phyloP scores from a whole-genome alignment of 805 yeast genomes.

The Monosporozyma aerobia region DNA sequence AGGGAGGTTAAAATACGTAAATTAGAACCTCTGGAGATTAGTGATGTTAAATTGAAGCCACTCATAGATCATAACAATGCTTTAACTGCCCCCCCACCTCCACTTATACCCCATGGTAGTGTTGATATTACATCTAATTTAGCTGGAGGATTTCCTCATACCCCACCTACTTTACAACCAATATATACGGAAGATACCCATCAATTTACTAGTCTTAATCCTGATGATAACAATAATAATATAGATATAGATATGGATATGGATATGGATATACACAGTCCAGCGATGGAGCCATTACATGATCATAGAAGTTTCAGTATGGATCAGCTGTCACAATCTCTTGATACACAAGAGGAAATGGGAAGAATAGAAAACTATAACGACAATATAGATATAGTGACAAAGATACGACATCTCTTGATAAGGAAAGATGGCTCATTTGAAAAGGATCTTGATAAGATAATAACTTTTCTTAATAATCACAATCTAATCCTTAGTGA shows the following conservation, averaged over 20 bases:
- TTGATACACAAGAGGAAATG: not conserved
- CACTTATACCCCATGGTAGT: not conserved
- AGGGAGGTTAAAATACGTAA: constrained; percentile 12
- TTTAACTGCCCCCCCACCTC: not conserved
- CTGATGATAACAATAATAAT: not conserved
- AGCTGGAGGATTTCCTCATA: not conserved
- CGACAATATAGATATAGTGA: not conserved
- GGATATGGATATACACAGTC: not conserved
- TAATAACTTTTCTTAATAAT: not conserved
- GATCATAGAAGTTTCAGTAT: not conserved
- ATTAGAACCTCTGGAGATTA: constrained; percentile 10
- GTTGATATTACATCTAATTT: not conserved
- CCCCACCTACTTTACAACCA: not conserved
- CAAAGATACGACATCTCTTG: not conserved
- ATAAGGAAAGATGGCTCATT: not conserved
- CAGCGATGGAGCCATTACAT: not conserved
- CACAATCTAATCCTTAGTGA: not conserved
- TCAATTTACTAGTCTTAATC: not conserved
- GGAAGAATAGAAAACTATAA: not conserved
- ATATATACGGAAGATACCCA: not conserved
- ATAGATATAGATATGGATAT: not conserved
- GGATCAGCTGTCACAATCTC: not conserved
- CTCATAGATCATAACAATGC: not conserved
- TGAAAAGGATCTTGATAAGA: not conserved
- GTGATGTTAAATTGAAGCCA: constrained; percentile 4